A percentile compares a stretch with the other conserved stretches of the same genome.
Conservation (phyloP, 2,329 filamentous ascomycete species). For the Fusarium citri region DNA sequence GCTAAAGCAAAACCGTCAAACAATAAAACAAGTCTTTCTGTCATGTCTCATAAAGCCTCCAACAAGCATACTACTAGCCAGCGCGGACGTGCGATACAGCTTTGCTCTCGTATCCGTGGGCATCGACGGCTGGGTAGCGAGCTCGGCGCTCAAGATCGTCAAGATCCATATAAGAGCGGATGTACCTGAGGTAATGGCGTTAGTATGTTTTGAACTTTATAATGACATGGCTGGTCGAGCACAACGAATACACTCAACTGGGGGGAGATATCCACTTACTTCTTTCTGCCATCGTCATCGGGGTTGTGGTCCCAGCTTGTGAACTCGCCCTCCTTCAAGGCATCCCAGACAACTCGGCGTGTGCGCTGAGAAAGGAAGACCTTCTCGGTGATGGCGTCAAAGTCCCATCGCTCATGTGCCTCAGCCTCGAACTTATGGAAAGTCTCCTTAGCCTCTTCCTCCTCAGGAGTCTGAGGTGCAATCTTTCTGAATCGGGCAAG, state of each 20-base stretch:
- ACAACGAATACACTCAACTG: conserved; percentile 23
- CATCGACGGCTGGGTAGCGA: conserved; percentile 75
- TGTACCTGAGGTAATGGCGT: conserved; percentile 70
- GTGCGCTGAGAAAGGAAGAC: conserved; percentile 83
- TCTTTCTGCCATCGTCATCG: conserved; percentile 73
- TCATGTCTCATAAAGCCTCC: conserved; percentile 17
- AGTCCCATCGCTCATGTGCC: conserved; percentile 81
- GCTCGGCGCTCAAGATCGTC: conserved; percentile 84
- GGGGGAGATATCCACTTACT: conserved; percentile 58
- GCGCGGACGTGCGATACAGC: conserved; percentile 53
- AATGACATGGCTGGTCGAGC: conserved; percentile 18
- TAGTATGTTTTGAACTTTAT: conserved; percentile 47
- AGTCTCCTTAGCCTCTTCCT: conserved; percentile 60
- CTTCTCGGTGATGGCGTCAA: conserved; percentile 78
- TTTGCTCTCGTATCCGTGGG: conserved; percentile 62
- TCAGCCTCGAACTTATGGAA: conserved; percentile 79
- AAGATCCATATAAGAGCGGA: conserved; percentile 83
- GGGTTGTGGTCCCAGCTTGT: conserved; percentile 91
- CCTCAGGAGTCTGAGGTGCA: conserved; percentile 54
- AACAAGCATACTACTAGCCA: background rate
- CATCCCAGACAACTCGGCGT: conserved; percentile 81
- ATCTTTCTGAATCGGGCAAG: conserved; percentile 64
- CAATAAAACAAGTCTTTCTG: background rate
- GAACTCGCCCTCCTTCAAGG: conserved; percentile 79
- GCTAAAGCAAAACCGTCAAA: conserved; percentile 16